These are phyloP conservation scores for Aspergillus thermomutatus DNA, from an alignment of 2,329 filamentous ascomycete genomes.

Conservation along the genomic window DNA sequence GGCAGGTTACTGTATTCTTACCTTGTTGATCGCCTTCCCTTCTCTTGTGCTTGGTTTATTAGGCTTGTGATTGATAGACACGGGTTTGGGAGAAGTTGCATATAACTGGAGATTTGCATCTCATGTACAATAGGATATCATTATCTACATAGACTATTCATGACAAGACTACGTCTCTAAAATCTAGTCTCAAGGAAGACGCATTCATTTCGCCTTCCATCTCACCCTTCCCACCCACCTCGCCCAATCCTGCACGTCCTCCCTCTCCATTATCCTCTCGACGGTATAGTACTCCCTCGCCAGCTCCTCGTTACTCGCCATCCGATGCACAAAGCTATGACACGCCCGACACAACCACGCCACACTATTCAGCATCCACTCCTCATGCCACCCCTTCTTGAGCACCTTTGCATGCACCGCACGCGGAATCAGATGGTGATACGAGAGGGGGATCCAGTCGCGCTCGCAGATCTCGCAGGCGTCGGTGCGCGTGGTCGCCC, in stretches of 20 bases:
- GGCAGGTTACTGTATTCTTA: constrained; percentile 8
- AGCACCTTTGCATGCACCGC: constrained; percentile 71
- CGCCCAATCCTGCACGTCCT: constrained; percentile 69
- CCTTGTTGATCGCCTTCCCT: constrained; percentile 4
- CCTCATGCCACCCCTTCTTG: constrained; percentile 74
- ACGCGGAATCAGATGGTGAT: constrained; percentile 83
- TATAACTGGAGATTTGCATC: not conserved
- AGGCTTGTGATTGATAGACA: not conserved
- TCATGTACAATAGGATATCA: constrained; percentile 10
- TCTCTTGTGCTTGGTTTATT: constrained; percentile 4
- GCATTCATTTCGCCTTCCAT: constrained; percentile 61
- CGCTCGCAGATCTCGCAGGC: constrained; percentile 75
- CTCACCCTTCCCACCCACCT: constrained; percentile 69
- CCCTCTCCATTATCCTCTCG: constrained; percentile 64
- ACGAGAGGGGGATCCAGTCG: constrained; percentile 71
- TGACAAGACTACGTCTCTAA: not conserved
- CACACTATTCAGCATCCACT: constrained; percentile 72
- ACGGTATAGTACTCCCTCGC: constrained; percentile 71
- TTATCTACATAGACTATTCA: constrained; percentile 4
- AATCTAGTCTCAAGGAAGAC: not conserved
- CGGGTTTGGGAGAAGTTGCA: not conserved
- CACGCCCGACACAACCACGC: constrained; percentile 85
- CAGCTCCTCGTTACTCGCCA: constrained; percentile 73
- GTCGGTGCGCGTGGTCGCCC: constrained; percentile 53
- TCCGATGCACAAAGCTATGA: constrained; percentile 75